Base-by-base conservation (phyloP, 2,329 filamentous ascomycete genomes). In the Simplicillium aogashimaense region DNA sequence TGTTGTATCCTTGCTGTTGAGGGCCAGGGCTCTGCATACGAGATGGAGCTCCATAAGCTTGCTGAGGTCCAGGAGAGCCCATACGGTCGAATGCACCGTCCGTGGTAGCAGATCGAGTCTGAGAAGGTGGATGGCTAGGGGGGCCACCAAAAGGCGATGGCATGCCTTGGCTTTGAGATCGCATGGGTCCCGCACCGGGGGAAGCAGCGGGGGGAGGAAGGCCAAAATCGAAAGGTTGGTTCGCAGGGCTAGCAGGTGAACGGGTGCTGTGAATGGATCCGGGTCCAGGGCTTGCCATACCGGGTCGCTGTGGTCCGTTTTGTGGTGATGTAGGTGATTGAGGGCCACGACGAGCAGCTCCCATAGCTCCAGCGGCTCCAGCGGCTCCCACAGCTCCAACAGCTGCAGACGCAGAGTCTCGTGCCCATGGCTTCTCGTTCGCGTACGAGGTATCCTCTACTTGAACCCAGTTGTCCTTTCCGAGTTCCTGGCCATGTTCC, bases 401-500 rank as follows among this genome's bases (percentile, higher is more conserved):
- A 12, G 17, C 35, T 9, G 38, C 35, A n/a, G 34, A 18, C 8
- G 38, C 37, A n/a, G 32, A 10, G n/a, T 39, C 20, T 20, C 38
- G 38, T 29, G 34, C 33, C 34, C 41, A 36, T 32, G 39, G 39
- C 12, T 39, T 41, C 12, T 42, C 28, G 18, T 38, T 37, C 7
- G 38, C 34, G 29, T 25, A 25, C 20, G 20, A 25, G 20, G 5
- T 25, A 9, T 25, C 20, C 20, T 25, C 20, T 9, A 25, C 20
- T 25, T 25, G 20, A 25, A 25, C 20, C 20, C 20, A 25, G 20
- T 25, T 25, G 20, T 25, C 20, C 9, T 25, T 25, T 32, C 50
- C 46, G 36, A 47, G 43, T 35, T 53, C 52, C 3, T 48, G 47
- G 17, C 45, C 50, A 25, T 52, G 40, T 35, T 45, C 58, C 35